Conservation (phyloP, 2,329 filamentous ascomycete genomes). For the Aschersonia sp. region DNA sequence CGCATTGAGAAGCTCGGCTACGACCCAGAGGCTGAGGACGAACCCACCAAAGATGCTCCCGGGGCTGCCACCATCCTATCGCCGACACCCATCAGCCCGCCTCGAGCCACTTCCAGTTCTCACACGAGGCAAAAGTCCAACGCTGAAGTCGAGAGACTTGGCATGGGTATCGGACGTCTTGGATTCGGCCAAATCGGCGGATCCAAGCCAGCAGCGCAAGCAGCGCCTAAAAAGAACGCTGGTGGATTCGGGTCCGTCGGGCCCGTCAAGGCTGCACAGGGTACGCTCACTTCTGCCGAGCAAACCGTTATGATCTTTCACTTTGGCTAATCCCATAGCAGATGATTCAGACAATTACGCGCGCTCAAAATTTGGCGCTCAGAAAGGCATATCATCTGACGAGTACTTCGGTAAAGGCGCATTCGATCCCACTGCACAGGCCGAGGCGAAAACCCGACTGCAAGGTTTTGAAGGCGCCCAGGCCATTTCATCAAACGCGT, state of each 20-base stretch:
- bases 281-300: conserved; percentile 27
- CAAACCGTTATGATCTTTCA: background rate
- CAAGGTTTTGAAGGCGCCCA: conserved; percentile 88
- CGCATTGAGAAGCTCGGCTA: conserved; percentile 92
- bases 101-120: conserved; percentile 34
- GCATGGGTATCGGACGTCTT: conserved; percentile 74
- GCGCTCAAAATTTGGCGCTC: conserved; percentile 72
- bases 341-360: conserved; percentile 73
- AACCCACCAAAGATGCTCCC: conserved; percentile 28
- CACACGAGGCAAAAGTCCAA: conserved; percentile 47
- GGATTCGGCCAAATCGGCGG: conserved; percentile 79
- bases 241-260: conserved; percentile 80
- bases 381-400: conserved; percentile 95
- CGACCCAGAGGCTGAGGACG: conserved; percentile 75
- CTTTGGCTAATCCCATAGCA: conserved; percentile 11
- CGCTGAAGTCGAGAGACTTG: conserved; percentile 74
- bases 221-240: conserved; percentile 54
- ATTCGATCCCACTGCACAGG: conserved; percentile 67
- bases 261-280: conserved; percentile 55
- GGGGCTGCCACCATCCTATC: conserved; percentile 50
- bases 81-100: conserved; percentile 62
- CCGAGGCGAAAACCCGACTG: conserved; percentile 76
- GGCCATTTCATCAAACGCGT: conserved; percentile 89
- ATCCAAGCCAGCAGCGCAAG: conserved; percentile 36
- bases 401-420: conserved; percentile 92